These are phyloP conservation scores for Orobanche coerulescens DNA, from an alignment of 257 asterid species.

Conservation along the genomic window DNA sequence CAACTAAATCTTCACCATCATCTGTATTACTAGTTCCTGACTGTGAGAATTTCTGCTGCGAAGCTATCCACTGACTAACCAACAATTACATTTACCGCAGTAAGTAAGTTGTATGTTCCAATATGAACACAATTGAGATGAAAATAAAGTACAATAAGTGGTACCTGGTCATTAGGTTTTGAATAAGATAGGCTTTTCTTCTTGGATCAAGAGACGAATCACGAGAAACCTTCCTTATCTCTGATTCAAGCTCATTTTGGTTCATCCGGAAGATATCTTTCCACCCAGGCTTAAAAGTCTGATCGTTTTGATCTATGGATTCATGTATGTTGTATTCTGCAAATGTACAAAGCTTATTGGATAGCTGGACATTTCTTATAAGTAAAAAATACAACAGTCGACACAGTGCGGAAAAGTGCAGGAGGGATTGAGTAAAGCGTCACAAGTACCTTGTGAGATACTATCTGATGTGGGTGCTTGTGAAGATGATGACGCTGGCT, in stretches of 20 bases:
- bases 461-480: slow-evolving; percentile 41
- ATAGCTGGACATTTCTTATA: slow-evolving; percentile 9
- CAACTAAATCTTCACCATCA: slow-evolving; percentile 49
- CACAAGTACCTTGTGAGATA: slow-evolving; percentile 47
- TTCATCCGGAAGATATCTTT: slow-evolving; percentile 93
- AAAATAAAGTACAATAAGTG: slow-evolving; percentile 13
- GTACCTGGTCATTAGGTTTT: slow-evolving; percentile 94
- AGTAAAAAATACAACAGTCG: slow-evolving; percentile 2
- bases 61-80: slow-evolving; percentile 91
- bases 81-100: slow-evolving; percentile 23
- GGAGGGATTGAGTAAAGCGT: not conserved
- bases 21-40: slow-evolving; percentile 41
- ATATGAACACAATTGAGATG: slow-evolving; percentile 8
- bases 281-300: slow-evolving; percentile 96
- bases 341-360: slow-evolving; percentile 11
- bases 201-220: slow-evolving; percentile 95
- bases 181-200: slow-evolving; percentile 91
- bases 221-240: slow-evolving; percentile 88
- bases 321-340: slow-evolving; percentile 59
- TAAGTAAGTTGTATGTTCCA: slow-evolving; percentile 15
- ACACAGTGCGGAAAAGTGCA: not conserved
- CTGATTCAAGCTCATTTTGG: slow-evolving; percentile 97
- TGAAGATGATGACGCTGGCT: slow-evolving; percentile 38
- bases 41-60: slow-evolving; percentile 78
- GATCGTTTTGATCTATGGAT: slow-evolving; percentile 62